phyloP scores from a whole-genome alignment of 2,329 filamentous ascomycete species.

The Fusarium nelsonii region DNA sequence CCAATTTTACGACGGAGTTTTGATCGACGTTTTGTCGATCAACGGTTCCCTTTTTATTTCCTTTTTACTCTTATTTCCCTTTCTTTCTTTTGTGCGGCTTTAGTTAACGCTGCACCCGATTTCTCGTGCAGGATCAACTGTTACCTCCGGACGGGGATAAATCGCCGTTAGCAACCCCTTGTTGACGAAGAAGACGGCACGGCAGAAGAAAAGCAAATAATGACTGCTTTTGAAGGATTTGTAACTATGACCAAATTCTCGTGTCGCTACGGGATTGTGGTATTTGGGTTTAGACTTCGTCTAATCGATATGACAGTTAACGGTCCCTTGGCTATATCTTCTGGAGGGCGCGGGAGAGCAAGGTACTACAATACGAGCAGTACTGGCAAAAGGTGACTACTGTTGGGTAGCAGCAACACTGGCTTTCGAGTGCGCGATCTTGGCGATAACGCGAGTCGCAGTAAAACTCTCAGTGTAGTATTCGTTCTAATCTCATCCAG shows the following conservation, averaged over 20 bases:
- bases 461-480: constrained; percentile 27
- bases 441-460: constrained; percentile 6
- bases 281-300: constrained; percentile 13
- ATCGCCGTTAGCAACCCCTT: constrained; percentile 12
- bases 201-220: constrained; percentile 11
- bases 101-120: constrained; percentile 15
- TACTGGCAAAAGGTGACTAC: not conserved
- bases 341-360: constrained; percentile 1
- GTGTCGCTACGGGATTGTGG: constrained; percentile 16
- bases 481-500: constrained; percentile 5
- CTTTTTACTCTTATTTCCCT: not conserved
- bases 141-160: constrained; percentile 20
- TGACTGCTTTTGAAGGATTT: not conserved
- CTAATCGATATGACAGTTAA: constrained; percentile 17
- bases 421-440: not conserved
- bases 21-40: constrained; percentile 35
- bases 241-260: not conserved
- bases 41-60: not conserved
- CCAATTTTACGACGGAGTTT: not conserved
- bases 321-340: constrained; percentile 18
- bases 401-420: not conserved
- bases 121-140: constrained; percentile 28
- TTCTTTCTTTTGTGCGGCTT: constrained; percentile 4
- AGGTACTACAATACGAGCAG: constrained; percentile 13
- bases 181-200: not conserved